Percentiles rank a stretch among this genome's conserved stretches.
Conservation (phyloP, 1,139 yeast species). For the Protomyces lactucae-debilis region DNA sequence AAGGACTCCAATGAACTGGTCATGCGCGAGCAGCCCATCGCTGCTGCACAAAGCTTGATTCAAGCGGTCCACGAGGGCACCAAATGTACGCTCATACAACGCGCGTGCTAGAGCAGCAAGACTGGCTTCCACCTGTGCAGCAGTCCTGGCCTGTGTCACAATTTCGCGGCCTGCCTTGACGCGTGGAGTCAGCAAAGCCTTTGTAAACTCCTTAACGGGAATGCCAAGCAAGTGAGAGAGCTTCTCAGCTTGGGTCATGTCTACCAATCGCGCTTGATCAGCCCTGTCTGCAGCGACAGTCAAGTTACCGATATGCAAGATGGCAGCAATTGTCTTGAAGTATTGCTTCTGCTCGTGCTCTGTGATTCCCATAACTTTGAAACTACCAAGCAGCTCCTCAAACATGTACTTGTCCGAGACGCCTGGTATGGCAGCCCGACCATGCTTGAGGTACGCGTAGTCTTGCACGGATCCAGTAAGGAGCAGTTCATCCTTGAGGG, state of each 20-base stretch:
- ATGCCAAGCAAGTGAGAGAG: conserved; percentile 66
- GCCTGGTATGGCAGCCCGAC: conserved; percentile 56
- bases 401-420: conserved; percentile 74
- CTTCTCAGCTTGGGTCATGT: conserved; percentile 49
- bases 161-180: conserved; percentile 89
- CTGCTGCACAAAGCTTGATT: conserved; percentile 48
- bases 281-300: conserved; percentile 60
- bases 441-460: conserved; percentile 57
- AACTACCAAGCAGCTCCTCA: conserved; percentile 54
- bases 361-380: conserved; percentile 67
- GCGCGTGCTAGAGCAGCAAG: conserved; percentile 86
- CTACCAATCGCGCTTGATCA: conserved; percentile 68
- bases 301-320: conserved; percentile 81
- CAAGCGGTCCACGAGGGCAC: conserved; percentile 67
- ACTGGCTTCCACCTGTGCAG: conserved; percentile 73
- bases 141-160: conserved; percentile 73
- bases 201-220: conserved; percentile 50
- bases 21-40: conserved; percentile 35
- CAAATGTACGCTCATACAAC: conserved; percentile 78
- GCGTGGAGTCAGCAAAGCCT: conserved; percentile 66
- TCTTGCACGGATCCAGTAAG: conserved; percentile 44
- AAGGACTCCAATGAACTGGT: conserved; percentile 75
- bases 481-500: conserved; percentile 50
- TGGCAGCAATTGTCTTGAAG: conserved; percentile 64
- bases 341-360: conserved; percentile 54